Evolutionary conservation across 768 basidiomycete genomes (phyloP).

Genomic region (Boletus vermiculosoides): DNA sequence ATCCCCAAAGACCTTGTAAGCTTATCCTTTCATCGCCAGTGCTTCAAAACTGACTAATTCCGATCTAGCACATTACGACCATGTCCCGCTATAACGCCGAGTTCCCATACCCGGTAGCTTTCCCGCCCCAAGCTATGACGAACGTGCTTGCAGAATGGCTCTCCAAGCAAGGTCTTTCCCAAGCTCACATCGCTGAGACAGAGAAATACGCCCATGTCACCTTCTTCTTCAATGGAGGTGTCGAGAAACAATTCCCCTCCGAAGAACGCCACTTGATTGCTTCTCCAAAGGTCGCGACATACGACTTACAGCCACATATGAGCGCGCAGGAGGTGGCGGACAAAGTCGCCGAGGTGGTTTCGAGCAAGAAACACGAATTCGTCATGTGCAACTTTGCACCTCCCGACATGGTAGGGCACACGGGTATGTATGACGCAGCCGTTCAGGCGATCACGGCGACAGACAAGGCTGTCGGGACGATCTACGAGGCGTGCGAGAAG

Average conservation of each 20-base stretch:
- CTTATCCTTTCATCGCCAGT: background rate
- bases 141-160: slow-evolving; percentile 96
- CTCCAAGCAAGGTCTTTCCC: slow-evolving; percentile 71
- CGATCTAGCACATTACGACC: slow-evolving; percentile 71
- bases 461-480: slow-evolving; percentile 83
- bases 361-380: slow-evolving; percentile 70
- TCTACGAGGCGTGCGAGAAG: slow-evolving; percentile 81
- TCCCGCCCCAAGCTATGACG: slow-evolving; percentile 92
- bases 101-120: slow-evolving; percentile 86
- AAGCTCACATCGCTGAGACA: slow-evolving; percentile 95
- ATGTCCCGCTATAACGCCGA: slow-evolving; percentile 94
- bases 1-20: slow-evolving; percentile 79
- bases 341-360: slow-evolving; percentile 86
- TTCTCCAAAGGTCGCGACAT: slow-evolving; percentile 92
- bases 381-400: slow-evolving; percentile 99
- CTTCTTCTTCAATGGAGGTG: slow-evolving; percentile 97
- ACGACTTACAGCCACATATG: slow-evolving; percentile 91
- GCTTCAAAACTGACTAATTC: background rate
- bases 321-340: slow-evolving; percentile 85
- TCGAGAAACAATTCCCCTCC: slow-evolving; percentile 83
- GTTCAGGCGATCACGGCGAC: slow-evolving; percentile 86
- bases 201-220: slow-evolving; percentile 98
- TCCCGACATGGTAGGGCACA: slow-evolving; percentile 97
- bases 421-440: slow-evolving; percentile 88
- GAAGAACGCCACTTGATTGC: slow-evolving; percentile 88